A percentile compares a stretch with the other conserved stretches of the same genome.
Conservation (phyloP, 306 rosid species). For the Vicia sativa region DNA sequence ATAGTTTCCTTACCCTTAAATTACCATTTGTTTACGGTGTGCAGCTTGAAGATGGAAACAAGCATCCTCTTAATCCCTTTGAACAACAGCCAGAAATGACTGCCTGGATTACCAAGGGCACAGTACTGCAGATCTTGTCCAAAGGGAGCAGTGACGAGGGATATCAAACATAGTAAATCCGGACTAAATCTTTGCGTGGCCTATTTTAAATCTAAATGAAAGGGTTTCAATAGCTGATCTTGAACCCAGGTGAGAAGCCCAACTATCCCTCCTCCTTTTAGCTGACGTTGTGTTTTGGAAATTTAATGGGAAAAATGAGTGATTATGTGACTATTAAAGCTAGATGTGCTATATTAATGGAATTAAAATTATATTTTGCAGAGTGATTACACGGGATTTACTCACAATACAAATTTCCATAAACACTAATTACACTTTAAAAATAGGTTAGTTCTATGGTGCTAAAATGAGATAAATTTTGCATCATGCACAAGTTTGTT, state of each 20-base stretch:
- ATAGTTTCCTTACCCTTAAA: constrained; percentile 83
- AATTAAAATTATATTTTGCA: constrained; percentile 24
- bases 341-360: constrained; percentile 22
- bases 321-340: constrained; percentile 8
- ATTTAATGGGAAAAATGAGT: not conserved
- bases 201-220: constrained; percentile 34
- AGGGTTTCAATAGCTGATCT: constrained; percentile 36
- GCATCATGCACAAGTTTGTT: too few species aligned
- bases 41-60: constrained; percentile 69
- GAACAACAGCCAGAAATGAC: constrained; percentile 84
- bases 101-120: constrained; percentile 87
- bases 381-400: constrained; percentile 1
- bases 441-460: not conserved
- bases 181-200: constrained; percentile 34
- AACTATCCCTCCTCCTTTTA: constrained; percentile 8
- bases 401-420: not conserved
- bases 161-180: constrained; percentile 48
- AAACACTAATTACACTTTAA: not conserved
- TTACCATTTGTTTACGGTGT: constrained; percentile 88
- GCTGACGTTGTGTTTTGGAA: constrained; percentile 31
- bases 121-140: constrained; percentile 69
- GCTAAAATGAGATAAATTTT: too few species aligned
- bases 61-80: constrained; percentile 66
- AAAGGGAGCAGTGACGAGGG: constrained; percentile 61
- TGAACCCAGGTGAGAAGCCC: constrained; percentile 48